phyloP scores from a whole-genome alignment of 2,329 filamentous ascomycete species.

The Phialophora expanda region DNA sequence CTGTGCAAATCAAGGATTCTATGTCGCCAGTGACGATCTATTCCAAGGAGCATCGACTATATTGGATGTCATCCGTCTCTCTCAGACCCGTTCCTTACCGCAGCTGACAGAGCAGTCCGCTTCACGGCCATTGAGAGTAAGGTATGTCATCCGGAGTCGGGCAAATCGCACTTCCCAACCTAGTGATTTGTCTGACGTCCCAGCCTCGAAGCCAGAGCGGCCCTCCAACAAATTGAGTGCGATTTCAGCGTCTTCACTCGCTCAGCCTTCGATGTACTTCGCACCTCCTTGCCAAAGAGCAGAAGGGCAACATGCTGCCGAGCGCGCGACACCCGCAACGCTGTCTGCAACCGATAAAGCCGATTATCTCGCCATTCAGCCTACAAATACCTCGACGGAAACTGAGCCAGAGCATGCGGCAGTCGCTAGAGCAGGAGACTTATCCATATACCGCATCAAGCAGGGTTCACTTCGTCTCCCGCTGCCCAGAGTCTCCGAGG shows the following conservation, averaged over 20 bases:
- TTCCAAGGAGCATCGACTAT: not conserved
- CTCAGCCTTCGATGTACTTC: not conserved
- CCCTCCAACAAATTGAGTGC: not conserved
- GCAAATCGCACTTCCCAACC: not conserved
- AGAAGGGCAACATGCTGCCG: not conserved
- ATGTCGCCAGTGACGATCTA: not conserved
- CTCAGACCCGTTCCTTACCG: not conserved
- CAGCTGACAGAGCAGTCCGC: not conserved
- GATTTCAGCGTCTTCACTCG: not conserved
- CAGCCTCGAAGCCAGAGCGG: not conserved
- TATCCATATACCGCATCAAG: not conserved
- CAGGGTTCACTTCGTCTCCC: not conserved
- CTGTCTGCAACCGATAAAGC: not conserved
- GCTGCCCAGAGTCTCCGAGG: not conserved
- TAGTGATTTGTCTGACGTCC: not conserved
- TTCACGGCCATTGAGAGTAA: not conserved
- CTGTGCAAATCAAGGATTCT: not conserved
- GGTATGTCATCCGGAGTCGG: not conserved
- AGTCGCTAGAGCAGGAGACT: not conserved
- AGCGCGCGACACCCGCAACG: not conserved
- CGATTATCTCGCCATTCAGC: not conserved
- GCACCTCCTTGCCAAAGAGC: not conserved
- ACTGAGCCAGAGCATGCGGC: not conserved
- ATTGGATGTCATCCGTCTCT: not conserved
- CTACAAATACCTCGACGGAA: not conserved